Conservation (phyloP, 805 yeast species). For the Cyberlindnera samutprakarnensis region DNA sequence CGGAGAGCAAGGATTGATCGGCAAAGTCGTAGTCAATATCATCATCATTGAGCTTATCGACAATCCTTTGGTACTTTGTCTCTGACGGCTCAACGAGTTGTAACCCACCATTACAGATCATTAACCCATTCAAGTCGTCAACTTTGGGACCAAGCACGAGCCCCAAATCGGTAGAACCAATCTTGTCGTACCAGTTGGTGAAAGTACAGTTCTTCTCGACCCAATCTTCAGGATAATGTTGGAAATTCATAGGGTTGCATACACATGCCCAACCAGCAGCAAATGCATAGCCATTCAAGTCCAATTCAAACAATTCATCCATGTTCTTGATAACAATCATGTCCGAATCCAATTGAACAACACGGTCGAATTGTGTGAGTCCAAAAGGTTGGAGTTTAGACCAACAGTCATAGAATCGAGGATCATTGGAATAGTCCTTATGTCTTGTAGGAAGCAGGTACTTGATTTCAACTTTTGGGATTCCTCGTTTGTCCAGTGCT, state of each 20-base stretch:
- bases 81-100: constrained; percentile 40
- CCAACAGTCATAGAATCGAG: constrained; percentile 56
- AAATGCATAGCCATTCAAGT: constrained; percentile 32
- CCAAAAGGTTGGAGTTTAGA: constrained; percentile 50
- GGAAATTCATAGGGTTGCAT: constrained; percentile 46
- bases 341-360: constrained; percentile 51
- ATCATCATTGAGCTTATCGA: constrained; percentile 29
- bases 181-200: constrained; percentile 28
- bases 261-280: constrained; percentile 59
- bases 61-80: constrained; percentile 31
- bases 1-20: constrained; percentile 50
- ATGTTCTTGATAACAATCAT: constrained; percentile 50
- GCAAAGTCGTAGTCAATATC: constrained; percentile 44
- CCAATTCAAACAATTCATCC: constrained; percentile 50
- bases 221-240: constrained; percentile 52
- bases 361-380: constrained; percentile 41
- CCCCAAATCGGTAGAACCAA: constrained; percentile 7
- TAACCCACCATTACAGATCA: constrained; percentile 54
- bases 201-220: constrained; percentile 41
- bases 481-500: constrained; percentile 31
- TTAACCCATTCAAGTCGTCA: constrained; percentile 30
- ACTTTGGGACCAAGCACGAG: constrained; percentile 33
- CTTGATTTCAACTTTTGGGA: constrained; percentile 33
- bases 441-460: constrained; percentile 35
- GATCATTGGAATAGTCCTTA: constrained; percentile 41